Evolutionary conservation across 805 yeast genomes (phyloP), one percentile per base, ranked within the genome.

Genomic region (Teunomyces atbi): DNA sequence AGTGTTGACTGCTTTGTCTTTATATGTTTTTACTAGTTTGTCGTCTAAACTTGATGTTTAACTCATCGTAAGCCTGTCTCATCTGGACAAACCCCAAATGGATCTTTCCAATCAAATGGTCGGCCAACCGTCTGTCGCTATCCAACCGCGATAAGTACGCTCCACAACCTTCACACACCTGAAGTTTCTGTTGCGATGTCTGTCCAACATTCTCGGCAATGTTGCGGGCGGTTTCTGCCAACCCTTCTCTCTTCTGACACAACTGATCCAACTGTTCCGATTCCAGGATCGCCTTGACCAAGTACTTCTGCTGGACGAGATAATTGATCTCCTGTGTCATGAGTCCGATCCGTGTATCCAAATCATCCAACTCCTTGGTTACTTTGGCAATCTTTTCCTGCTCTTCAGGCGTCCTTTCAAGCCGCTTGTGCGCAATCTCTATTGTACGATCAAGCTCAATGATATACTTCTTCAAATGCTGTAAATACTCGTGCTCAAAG

Each of bases 131-230:
- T 61, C 90, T 75, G 61, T 91, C 97, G 48, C 86, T 88, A 62
- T 91, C 98, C 46, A 90, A 68, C 50, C 92, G 72, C 6, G 96
- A 86, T 32, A 92, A 69, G 58, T 85, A 89, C 0, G 96, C 96
- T 1, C 96, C 96, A 66, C 98, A 91, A 1, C 81, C 82, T 52
- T 81, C 86, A 65, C 98, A 91, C 1, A 89, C 96, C 63, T 90
- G 97, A 39, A 91, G 71, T 62, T 89, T 88, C 58, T 91, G 97
- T 59, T 87, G 96, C 1, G 94, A 89, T 10, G 90, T 79, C 55
- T 88, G 92, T 2, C 95, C 94, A 6, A 85, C 74, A 57, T 81
- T 83, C 47, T 88, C 96, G 11, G 83, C 77, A 5, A 86, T 65
- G 20, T 71, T 74, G 35, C 85, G 68, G 3, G 86, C 82, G 41